Evolutionary conservation across 2,329 filamentous ascomycete species (phyloP).

Genomic region (Didymosphaeria variabile): DNA sequence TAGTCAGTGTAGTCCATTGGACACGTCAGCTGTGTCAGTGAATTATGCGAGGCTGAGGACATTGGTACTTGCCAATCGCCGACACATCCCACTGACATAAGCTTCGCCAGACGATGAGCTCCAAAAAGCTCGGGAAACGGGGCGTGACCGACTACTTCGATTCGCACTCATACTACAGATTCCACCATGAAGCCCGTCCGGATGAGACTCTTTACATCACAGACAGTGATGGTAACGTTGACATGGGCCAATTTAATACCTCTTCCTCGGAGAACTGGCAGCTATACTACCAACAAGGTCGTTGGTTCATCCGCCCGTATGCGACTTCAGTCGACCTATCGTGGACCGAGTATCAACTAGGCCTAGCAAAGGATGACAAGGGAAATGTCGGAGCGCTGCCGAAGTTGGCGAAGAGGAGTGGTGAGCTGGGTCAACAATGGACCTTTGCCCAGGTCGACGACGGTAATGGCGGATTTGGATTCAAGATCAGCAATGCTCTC

Average conservation of each 20-base stretch:
- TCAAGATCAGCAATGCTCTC: slow-evolving; percentile 22
- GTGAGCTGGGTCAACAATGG: slow-evolving; percentile 27
- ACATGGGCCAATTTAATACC: slow-evolving; percentile 17
- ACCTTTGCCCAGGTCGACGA: slow-evolving; percentile 12
- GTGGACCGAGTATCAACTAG: slow-evolving; percentile 22
- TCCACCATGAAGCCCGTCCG: slow-evolving; percentile 16
- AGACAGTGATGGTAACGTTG: slow-evolving; percentile 18
- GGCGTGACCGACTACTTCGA: slow-evolving; percentile 18
- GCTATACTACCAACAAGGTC: slow-evolving; percentile 28
- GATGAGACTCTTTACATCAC: slow-evolving; percentile 9
- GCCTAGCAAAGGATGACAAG: slow-evolving; percentile 11
- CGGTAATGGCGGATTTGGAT: slow-evolving; percentile 14
- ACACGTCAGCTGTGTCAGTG: neutral
- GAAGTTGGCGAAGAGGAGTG: slow-evolving; percentile 17
- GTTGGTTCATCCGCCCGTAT: slow-evolving; percentile 35
- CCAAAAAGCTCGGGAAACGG: neutral
- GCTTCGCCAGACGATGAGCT: neutral
- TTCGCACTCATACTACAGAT: slow-evolving; percentile 20
- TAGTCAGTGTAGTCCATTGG: neutral
- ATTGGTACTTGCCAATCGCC: neutral
- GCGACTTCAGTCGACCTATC: slow-evolving; percentile 18
- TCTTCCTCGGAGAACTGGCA: slow-evolving; percentile 33
- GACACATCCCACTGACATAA: neutral
- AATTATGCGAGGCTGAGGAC: neutral
- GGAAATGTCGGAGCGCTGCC: slow-evolving; percentile 9